Evolutionary conservation across 176 grass and related monocot genomes (phyloP).

Genomic region (Ensete ventricosum): DNA sequence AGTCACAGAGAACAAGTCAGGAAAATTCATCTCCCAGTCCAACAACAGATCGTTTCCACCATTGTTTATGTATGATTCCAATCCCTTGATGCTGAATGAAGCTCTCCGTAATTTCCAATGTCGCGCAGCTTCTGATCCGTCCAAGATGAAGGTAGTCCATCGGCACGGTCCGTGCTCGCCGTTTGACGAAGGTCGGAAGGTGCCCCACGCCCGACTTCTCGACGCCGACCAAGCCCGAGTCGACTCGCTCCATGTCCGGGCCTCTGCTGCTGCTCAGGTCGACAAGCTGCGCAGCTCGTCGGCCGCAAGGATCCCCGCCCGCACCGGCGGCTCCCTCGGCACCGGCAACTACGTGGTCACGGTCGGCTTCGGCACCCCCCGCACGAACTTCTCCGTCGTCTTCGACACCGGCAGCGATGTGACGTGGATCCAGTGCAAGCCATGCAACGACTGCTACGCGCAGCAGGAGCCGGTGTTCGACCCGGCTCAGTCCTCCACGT

Average conservation of each 20-base stretch:
- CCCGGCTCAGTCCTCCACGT: slow-evolving; percentile 48
- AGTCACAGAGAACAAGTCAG: no score
- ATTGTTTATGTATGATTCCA: no score
- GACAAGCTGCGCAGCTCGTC: slow-evolving; percentile 10
- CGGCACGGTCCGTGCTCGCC: slow-evolving; percentile 59
- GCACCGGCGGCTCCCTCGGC: slow-evolving; percentile 33
- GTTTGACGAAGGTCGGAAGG: neutral
- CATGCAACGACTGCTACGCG: slow-evolving; percentile 47
- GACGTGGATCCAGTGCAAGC: slow-evolving; percentile 77
- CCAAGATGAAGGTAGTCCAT: slow-evolving; percentile 39
- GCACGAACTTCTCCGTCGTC: slow-evolving; percentile 28
- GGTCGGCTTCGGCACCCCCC: slow-evolving; percentile 61
- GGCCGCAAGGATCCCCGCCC: slow-evolving; percentile 38
- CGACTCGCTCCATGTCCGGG: slow-evolving; percentile 31
- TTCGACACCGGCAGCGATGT: slow-evolving; percentile 91
- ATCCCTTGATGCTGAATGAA: no score
- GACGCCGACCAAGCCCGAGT: slow-evolving; percentile 45
- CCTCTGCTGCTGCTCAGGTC: slow-evolving; percentile 8
- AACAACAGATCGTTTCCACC: no score
- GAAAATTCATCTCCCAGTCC: no score
- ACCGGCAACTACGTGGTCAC: slow-evolving; percentile 65
- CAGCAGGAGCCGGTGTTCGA: slow-evolving; percentile 75
- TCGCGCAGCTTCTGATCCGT: slow-evolving; percentile 16
- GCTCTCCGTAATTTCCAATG: no score
- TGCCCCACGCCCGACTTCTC: slow-evolving; percentile 33